phyloP scores from a whole-genome alignment of 306 rosid species.

The Vigna radiata region DNA sequence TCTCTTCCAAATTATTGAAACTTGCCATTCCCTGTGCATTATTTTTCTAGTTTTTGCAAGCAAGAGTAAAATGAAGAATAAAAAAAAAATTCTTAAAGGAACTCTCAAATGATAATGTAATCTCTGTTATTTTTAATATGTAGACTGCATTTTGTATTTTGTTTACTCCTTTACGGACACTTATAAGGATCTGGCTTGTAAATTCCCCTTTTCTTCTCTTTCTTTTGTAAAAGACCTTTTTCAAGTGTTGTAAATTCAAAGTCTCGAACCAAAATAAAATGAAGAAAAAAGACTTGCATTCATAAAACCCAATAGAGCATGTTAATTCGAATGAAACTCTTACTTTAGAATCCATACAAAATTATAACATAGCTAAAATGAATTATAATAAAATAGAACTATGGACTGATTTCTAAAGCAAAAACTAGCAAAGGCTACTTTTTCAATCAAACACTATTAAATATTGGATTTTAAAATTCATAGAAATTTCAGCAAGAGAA shows the following conservation, averaged over 20 bases:
- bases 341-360: background rate
- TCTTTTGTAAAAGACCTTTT: background rate
- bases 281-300: background rate
- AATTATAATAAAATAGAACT: background rate
- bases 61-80: no score
- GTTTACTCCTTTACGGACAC: no score
- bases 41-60: no score
- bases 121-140: no score
- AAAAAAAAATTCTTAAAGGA: no score
- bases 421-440: background rate
- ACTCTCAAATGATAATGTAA: no score
- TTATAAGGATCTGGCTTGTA: no score
- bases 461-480: background rate
- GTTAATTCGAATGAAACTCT: background rate
- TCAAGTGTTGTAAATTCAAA: background rate
- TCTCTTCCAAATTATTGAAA: no score
- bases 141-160: no score
- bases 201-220: no score
- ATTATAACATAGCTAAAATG: background rate
- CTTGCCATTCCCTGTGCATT: no score
- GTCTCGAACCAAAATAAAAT: background rate
- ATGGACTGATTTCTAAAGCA: background rate
- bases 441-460: background rate
- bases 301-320: background rate
- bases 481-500: background rate